Percentiles rank a stretch among this genome's conserved stretches.
Evolutionary conservation across 768 basidiomycete genomes (phyloP).

Genomic region (Trametes sanguinea): DNA sequence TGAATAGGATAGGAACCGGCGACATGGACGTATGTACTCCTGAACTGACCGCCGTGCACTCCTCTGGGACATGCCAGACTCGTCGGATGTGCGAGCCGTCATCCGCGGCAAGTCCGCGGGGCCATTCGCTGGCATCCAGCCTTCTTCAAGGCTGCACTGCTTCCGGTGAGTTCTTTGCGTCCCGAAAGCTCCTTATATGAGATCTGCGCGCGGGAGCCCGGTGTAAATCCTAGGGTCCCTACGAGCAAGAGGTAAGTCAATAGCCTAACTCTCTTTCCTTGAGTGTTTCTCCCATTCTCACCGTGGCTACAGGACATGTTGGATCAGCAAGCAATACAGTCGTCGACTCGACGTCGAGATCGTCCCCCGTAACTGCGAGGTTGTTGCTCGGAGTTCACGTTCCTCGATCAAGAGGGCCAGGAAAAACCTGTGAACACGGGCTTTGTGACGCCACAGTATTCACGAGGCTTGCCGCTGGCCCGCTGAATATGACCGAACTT

Average conservation of each 20-base stretch:
- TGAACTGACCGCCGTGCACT: background rate
- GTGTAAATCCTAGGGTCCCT: too few species aligned
- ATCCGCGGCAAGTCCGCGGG: background rate
- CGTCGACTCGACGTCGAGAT: background rate
- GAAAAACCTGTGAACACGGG: background rate
- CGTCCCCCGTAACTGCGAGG: background rate
- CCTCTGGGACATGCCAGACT: background rate
- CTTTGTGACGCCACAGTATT: too few species aligned
- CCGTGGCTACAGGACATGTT: background rate
- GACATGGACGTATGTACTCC: background rate
- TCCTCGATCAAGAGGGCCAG: too few species aligned
- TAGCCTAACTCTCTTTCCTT: background rate
- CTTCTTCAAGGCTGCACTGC: background rate
- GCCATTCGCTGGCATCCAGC: background rate
- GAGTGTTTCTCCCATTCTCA: background rate
- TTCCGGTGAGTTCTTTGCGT: background rate
- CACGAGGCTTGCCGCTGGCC: too few species aligned
- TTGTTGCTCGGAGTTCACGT: too few species aligned
- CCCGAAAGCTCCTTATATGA: background rate
- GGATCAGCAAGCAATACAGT: too few species aligned
- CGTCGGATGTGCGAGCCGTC: background rate
- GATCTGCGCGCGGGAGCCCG: background rate
- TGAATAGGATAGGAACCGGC: slow-evolving; percentile 5
- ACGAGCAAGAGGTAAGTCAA: background rate
- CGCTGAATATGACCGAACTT: too few species aligned